These are phyloP conservation scores for Xylaria sp. DNA, from an alignment of 2,329 filamentous ascomycete species.

Conservation along the genomic window DNA sequence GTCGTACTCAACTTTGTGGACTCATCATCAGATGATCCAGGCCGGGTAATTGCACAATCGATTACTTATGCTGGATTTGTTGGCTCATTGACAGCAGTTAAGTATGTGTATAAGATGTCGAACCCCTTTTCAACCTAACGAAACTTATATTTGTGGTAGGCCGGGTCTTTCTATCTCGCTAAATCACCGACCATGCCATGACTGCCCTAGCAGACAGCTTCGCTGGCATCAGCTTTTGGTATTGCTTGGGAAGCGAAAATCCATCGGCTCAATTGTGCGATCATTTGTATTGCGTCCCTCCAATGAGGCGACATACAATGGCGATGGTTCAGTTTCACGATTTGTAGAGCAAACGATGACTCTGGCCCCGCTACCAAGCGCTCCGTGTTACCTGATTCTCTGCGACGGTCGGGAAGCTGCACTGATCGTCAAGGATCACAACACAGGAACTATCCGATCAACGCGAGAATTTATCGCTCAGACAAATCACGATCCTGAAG, in stretches of 20 bases:
- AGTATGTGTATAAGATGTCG: slow-evolving; percentile 44
- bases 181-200: slow-evolving; percentile 62
- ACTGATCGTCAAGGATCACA: slow-evolving; percentile 66
- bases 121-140: neutral
- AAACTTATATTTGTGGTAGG: slow-evolving; percentile 39
- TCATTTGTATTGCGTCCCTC: slow-evolving; percentile 36
- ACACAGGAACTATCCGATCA: slow-evolving; percentile 55
- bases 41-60: slow-evolving; percentile 55
- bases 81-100: slow-evolving; percentile 61
- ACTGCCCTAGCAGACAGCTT: slow-evolving; percentile 52
- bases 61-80: slow-evolving; percentile 64
- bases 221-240: slow-evolving; percentile 63
- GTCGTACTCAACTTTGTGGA: slow-evolving; percentile 62
- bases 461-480: slow-evolving; percentile 62
- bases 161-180: slow-evolving; percentile 58
- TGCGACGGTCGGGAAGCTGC: slow-evolving; percentile 59
- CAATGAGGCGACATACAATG: neutral
- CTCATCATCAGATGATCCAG: slow-evolving; percentile 43
- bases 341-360: slow-evolving; percentile 34
- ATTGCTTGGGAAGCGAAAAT: slow-evolving; percentile 62
- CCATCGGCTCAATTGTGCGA: slow-evolving; percentile 63
- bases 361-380: slow-evolving; percentile 54
- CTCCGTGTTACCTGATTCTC: slow-evolving; percentile 67
- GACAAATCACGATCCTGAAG: slow-evolving; percentile 64
- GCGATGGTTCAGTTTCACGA: slow-evolving; percentile 1